Base-by-base conservation (phyloP, 495 filamentous ascomycete genomes). In the Aspergillus incahuasiensis region DNA sequence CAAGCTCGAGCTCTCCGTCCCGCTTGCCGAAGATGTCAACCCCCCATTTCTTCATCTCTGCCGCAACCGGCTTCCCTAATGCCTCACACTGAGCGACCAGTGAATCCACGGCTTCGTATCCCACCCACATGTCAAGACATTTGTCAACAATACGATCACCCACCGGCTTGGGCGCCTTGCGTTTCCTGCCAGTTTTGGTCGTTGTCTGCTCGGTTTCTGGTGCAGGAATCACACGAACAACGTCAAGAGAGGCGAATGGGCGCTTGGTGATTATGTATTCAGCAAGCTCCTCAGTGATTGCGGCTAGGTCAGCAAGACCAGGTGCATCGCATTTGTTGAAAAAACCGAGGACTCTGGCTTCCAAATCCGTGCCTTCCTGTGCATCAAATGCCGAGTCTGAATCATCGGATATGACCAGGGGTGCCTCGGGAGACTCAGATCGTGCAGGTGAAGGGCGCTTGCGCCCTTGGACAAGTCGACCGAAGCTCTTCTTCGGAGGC, bases 21-120 rank as follows among this genome's bases (percentile, higher is more conserved):
- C 73, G 79, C 16, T 82, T 76, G 19, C 87, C 89, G 53, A 85
- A 87, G 15, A 86, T 75, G 64, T 95, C 82, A 47, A 95, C 74
- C 30, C 87, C 87, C 90, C 91, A 95, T 56, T 70, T 82, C 57
- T 83, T 82, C 73, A 95, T 89, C 39, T 83, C 82, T 5, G 75
- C 70, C 13, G 83, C 82, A 38, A 95, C 71, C 3, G 84, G 83
- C 42, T 82, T 82, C 0, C 86, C 89, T 12, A 91, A 70, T 1
- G 70, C 69, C 63, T 90, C 85, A 65, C 92, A 95, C 52, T 81
- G 71, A 3, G 76, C 70, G 4, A 91, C 88, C 22, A 96, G 79
- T 34, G 83, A 78, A 67, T 96, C 92, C 40, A 96, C 86, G 6
- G 89, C 90, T 52, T 88, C 78, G 58, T 85, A 87, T 0, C 86